These are phyloP conservation scores for Quercus bicolor DNA, from an alignment of 306 rosid genomes.

Conservation along the genomic window DNA sequence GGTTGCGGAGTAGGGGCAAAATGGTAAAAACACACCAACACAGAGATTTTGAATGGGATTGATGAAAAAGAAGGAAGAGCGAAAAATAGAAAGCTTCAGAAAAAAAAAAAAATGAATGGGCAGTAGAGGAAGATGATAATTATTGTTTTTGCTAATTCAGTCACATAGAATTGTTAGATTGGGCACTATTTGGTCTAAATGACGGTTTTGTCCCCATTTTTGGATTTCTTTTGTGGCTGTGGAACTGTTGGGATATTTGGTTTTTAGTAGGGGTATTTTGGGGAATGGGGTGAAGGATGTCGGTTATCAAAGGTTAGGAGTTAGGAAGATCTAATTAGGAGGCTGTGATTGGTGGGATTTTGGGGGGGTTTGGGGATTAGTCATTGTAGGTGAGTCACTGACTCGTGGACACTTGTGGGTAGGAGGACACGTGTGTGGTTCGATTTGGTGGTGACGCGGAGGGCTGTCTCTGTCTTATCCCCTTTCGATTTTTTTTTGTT, in stretches of 20 bases:
- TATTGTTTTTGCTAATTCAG: no score
- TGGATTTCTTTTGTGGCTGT: no score
- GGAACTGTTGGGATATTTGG: not conserved
- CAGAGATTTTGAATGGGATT: not conserved
- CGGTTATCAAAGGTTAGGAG: not conserved
- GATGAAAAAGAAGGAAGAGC: not conserved
- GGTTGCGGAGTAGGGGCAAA: conserved; percentile 28
- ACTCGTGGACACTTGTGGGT: not conserved
- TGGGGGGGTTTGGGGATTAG: not conserved
- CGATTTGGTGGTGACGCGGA: not conserved
- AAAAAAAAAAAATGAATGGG: no score
- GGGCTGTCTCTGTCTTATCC: conserved; percentile 28
- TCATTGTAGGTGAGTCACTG: conserved; percentile 7
- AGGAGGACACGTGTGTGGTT: conserved; percentile 17
- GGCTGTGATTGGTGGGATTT: conserved; percentile 16
- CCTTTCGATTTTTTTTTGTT: not conserved
- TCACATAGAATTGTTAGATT: no score
- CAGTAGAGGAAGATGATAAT: no score
- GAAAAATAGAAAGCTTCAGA: not conserved
- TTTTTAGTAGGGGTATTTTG: not conserved
- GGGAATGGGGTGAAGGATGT: not conserved
- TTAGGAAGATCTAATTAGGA: not conserved
- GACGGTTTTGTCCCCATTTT: not conserved
- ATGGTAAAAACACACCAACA: conserved; percentile 16
- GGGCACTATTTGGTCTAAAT: not conserved